These are phyloP conservation scores for Vaccinium corymbosum DNA, from an alignment of 148 eudicot species.

Conservation along the genomic window DNA sequence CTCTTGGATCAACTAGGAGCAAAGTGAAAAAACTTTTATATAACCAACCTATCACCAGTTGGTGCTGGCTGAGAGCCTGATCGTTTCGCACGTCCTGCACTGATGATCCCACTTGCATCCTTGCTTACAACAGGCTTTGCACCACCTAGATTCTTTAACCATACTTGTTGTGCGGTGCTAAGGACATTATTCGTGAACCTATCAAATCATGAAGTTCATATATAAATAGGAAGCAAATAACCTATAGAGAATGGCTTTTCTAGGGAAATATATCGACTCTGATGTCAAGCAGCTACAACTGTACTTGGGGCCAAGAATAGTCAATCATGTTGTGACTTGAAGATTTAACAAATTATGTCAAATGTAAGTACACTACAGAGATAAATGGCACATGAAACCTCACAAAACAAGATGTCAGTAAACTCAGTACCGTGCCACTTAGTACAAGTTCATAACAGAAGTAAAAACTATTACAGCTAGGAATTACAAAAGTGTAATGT, in stretches of 20 bases:
- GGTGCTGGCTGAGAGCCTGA: conserved; percentile 47
- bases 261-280: neutral
- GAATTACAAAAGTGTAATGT: neutral
- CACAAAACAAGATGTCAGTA: neutral
- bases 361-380: neutral
- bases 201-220: conserved; percentile 8
- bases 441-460: neutral
- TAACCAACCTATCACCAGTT: conserved; percentile 72
- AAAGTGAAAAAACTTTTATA: neutral
- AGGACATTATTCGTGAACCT: conserved; percentile 97
- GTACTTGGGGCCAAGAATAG: neutral
- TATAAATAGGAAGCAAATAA: conserved; percentile 2
- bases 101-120: conserved; percentile 77
- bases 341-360: neutral
- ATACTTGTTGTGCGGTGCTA: conserved; percentile 96
- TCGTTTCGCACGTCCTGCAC: conserved; percentile 90
- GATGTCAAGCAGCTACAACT: neutral
- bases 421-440: neutral
- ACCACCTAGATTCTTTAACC: conserved; percentile 87
- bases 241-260: neutral
- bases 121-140: conserved; percentile 80
- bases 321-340: neutral
- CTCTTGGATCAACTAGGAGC: conserved; percentile 9
- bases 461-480: neutral
- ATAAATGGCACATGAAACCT: neutral